Conservation (phyloP, 257 asterid species). For the Solanum gandarillasii region DNA sequence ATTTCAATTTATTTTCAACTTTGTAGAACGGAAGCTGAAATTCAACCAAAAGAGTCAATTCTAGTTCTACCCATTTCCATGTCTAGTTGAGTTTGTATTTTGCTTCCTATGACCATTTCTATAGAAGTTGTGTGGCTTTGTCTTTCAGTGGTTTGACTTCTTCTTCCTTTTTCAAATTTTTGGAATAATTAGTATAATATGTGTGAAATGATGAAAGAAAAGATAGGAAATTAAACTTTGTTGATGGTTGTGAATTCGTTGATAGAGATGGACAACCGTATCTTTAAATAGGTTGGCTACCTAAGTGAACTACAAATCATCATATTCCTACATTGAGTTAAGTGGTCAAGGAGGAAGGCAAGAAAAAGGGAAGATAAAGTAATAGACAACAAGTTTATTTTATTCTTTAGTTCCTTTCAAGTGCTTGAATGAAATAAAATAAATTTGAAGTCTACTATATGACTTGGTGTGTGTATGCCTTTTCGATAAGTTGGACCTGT, state of each 20-base stretch:
- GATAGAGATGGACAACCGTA: background rate
- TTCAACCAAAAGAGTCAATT: too few relatives aligned
- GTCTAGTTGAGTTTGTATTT: slow-evolving; percentile 14
- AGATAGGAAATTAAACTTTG: background rate
- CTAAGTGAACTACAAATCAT: too few relatives aligned
- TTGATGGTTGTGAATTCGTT: background rate
- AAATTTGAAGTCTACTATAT: background rate
- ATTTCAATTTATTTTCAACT: too few relatives aligned
- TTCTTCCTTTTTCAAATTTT: background rate
- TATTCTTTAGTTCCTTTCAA: background rate
- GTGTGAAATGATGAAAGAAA: background rate
- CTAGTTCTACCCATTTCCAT: background rate
- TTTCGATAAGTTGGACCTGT: background rate
- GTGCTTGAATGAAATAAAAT: background rate
- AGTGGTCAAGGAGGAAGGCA: background rate
- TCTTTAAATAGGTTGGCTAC: background rate
- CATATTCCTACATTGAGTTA: background rate
- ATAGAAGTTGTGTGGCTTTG: background rate
- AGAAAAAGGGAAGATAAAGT: background rate
- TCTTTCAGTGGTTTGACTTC: background rate
- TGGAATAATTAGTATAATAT: background rate
- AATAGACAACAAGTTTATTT: background rate
- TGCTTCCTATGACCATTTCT: background rate
- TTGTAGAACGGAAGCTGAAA: too few relatives aligned
- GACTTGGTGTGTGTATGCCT: background rate